Evolutionary conservation across 768 basidiomycete genomes (phyloP).

Genomic region (Rhodocollybia butyracea): DNA sequence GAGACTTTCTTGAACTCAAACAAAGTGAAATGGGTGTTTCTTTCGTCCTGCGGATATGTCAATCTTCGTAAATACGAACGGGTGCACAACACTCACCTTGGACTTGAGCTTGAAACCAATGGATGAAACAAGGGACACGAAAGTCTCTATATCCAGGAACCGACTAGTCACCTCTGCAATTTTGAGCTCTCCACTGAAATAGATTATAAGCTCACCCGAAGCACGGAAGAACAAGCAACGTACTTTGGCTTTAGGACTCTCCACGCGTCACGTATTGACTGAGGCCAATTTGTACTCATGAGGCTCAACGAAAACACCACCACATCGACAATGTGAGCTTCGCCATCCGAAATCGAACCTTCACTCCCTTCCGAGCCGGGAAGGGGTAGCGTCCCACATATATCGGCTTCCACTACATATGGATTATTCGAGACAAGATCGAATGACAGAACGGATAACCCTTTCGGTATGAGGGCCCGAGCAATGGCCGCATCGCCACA

Average conservation of each 20-base stretch:
- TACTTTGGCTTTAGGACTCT: constrained; percentile 82
- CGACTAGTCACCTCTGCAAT: constrained; percentile 90
- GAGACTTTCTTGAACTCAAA: constrained; percentile 74
- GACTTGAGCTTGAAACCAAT: constrained; percentile 72
- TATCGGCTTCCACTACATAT: constrained; percentile 89
- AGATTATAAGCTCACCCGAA: neutral
- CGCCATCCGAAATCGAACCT: constrained; percentile 38
- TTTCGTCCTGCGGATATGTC: constrained; percentile 57
- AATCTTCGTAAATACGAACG: neutral
- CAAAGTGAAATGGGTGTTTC: constrained; percentile 81
- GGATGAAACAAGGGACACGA: constrained; percentile 56
- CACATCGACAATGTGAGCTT: constrained; percentile 83
- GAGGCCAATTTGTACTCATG: constrained; percentile 98
- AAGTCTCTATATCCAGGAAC: constrained; percentile 65
- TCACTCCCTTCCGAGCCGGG: constrained; percentile 68
- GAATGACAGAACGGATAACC: constrained; percentile 69
- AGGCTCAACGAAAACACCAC: constrained; percentile 92
- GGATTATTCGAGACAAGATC: constrained; percentile 73
- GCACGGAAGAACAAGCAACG: constrained; percentile 25
- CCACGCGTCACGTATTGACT: constrained; percentile 85
- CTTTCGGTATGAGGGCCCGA: constrained; percentile 63
- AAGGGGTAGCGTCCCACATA: constrained; percentile 73
- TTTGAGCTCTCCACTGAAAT: constrained; percentile 69
- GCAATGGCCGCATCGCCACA: constrained; percentile 94
- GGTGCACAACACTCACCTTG: constrained; percentile 46